A percentile compares a stretch with the other conserved stretches of the same genome.
These are phyloP conservation scores for Pholiota adiposa DNA, from an alignment of 1,284 basidiomycete species.

Conservation along the genomic window DNA sequence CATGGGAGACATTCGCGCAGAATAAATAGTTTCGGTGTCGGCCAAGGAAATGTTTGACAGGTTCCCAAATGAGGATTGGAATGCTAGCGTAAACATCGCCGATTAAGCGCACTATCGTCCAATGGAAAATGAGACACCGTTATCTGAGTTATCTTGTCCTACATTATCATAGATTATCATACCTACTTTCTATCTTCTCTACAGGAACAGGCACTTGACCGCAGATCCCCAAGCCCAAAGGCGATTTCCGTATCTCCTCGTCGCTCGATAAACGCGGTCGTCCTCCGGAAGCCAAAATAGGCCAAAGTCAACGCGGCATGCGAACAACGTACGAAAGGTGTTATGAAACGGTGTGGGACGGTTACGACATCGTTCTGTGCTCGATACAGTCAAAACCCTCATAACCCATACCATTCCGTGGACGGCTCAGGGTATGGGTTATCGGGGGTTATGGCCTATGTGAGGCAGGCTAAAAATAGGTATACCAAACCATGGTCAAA, in stretches of 20 bases:
- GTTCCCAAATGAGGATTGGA: neutral
- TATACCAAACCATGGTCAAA: no score
- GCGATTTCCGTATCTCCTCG: neutral
- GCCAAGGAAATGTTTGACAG: constrained; percentile 14
- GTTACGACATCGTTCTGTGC: no score
- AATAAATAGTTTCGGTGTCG: constrained; percentile 8
- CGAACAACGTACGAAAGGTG: no score
- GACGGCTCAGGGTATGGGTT: no score
- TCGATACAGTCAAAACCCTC: no score
- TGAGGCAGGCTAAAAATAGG: no score
- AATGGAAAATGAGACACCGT: constrained; percentile 10
- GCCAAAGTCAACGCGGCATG: neutral
- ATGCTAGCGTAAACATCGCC: constrained; percentile 4
- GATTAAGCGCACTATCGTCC: constrained; percentile 15
- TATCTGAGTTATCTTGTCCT: constrained; percentile 16
- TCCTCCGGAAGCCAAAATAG: neutral
- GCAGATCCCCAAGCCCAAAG: constrained; percentile 1
- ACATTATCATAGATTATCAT: no score
- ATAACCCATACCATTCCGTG: no score
- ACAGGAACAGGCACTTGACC: constrained; percentile 15
- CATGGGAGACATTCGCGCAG: neutral
- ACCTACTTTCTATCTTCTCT: constrained; percentile 5
- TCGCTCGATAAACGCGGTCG: neutral
- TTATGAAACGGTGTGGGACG: no score
- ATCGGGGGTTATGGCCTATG: no score